Evolutionary conservation across 345 rosid species (phyloP), one percentile per base, ranked within the genome.

Genomic region (Eucalyptus viminalis): DNA sequence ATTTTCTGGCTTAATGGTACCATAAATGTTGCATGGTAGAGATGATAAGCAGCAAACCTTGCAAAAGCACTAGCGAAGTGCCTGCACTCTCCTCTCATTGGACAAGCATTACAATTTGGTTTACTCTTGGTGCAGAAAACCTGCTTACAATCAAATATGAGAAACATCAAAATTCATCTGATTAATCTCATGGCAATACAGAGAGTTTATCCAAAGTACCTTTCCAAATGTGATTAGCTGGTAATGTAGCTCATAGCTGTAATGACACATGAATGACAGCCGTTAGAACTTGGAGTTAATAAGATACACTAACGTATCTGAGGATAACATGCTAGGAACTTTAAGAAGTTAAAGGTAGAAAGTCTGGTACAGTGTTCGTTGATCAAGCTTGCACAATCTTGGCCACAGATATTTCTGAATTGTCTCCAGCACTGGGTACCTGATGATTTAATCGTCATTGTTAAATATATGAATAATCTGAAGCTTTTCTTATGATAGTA

Each of bases 1-100:
- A 76, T 40, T 40, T 76, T 76, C 85, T 76, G 85, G 47, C 47
- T 40, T 40, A 76, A 76, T 76, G 47, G 27, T 76, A 76, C 85
- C 85, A 76, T 76, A 76, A 21, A 40, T 76, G 85, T 40, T 21
- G 85, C 85, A 88, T 80, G 34, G 69, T 54, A 31, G 87, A 88
- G 34, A 69, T 81, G 80, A 88, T 31, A 37, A 76, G 89, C 81
- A 67, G 89, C 95, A 90, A 88, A 97, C 99, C 99, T 97, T 91
- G 99, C 95, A 93, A 95, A 97, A 86, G 99, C 99, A 93, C 99
- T 97, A 37, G 99, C 98, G 92, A 97, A 97, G 90, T 97, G 99
- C 90, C 98, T 95, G 95, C 99, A 97, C 86, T 97, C 99, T 88
- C 97, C 97, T 94, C 98, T 94, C 98, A 97, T 94, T 31, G 99